Evolutionary conservation across 1,284 basidiomycete genomes (phyloP).

Genomic region (Lentinus polychrous): DNA sequence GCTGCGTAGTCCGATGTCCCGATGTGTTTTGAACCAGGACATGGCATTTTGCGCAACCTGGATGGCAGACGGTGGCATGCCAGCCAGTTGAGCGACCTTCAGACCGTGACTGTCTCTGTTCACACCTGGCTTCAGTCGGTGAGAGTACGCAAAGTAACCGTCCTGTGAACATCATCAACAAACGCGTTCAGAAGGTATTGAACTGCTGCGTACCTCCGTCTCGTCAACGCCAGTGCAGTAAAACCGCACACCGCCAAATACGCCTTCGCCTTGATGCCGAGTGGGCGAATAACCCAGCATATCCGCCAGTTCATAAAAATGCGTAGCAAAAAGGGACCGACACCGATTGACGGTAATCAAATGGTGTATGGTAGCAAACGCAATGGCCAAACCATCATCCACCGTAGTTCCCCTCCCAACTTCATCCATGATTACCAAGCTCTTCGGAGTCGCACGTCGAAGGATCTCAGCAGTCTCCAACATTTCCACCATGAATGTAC

Average conservation of each 20-base stretch:
- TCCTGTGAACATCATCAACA: constrained; percentile 34
- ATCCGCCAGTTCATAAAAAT: constrained; percentile 90
- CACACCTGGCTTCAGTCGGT: constrained; percentile 75
- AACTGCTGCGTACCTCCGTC: constrained; percentile 43
- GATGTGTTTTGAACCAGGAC: constrained; percentile 15
- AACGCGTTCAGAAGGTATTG: not conserved
- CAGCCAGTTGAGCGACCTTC: constrained; percentile 85
- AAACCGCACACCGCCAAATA: constrained; percentile 66
- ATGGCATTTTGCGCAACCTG: constrained; percentile 50
- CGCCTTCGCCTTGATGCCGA: constrained; percentile 32
- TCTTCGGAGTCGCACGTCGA: constrained; percentile 71
- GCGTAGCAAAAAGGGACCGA: constrained; percentile 90
- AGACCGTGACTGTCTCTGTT: constrained; percentile 91
- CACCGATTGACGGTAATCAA: constrained; percentile 71
- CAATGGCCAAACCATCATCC: constrained; percentile 87
- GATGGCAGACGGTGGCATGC: constrained; percentile 68
- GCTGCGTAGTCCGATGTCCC: constrained; percentile 6
- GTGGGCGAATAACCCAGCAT: constrained; percentile 59
- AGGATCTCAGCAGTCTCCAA: constrained; percentile 81
- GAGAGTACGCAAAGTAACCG: constrained; percentile 77
- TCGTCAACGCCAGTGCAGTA: constrained; percentile 87
- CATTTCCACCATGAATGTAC: constrained; percentile 95
- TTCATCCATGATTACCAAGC: constrained; percentile 95
- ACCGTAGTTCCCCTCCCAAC: constrained; percentile 94
- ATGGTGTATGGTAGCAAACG: constrained; percentile 86